These are phyloP conservation scores for Sonneratia caseolaris DNA, from an alignment of 345 rosid genomes.

Conservation along the genomic window DNA sequence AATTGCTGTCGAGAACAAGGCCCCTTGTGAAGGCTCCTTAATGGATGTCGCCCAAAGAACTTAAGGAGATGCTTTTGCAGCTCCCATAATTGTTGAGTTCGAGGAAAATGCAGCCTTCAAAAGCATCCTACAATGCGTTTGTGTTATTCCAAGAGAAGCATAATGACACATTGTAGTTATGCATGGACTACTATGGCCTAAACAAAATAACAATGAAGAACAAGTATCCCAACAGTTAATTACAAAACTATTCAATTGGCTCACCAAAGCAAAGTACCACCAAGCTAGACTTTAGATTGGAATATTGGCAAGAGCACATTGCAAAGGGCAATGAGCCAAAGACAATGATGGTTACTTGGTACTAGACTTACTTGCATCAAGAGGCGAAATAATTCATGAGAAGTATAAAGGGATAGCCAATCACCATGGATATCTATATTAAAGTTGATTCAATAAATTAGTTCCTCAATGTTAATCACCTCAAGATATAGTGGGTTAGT, in stretches of 20 bases:
- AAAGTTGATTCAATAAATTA: no score
- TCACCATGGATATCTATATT: no score
- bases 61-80: not conserved
- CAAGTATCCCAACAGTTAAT: no score
- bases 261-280: not conserved
- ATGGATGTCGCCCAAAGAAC: not conserved
- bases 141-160: conserved; percentile 2
- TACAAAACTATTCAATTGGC: no score
- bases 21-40: not conserved
- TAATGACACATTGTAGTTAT: not conserved
- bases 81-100: not conserved
- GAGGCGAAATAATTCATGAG: no score
- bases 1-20: not conserved
- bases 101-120: not conserved
- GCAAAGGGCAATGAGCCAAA: no score
- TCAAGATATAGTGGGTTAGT: no score
- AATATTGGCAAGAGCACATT: no score
- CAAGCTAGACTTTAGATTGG: not conserved
- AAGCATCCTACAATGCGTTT: not conserved
- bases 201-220: conserved; percentile 10
- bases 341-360: no score
- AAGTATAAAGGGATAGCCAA: no score
- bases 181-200: conserved; percentile 1
- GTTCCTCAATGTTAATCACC: no score
- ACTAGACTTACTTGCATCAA: no score